Evolutionary conservation across 352 stramenopile genomes (phyloP).

Genomic region (Achlya hypogyna): DNA sequence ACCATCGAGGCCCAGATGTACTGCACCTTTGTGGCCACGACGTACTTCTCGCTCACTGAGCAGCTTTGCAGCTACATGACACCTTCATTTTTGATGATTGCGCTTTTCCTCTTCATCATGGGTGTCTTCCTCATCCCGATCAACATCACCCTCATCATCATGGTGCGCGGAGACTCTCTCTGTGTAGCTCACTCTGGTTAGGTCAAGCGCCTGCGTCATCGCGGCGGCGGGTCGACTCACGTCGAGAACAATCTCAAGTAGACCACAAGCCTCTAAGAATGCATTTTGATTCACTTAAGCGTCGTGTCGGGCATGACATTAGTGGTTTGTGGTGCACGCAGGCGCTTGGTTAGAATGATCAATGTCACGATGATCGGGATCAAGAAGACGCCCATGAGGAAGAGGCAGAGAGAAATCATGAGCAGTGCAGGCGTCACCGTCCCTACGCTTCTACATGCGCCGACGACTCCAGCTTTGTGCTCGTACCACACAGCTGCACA

Average conservation of each 20-base stretch:
- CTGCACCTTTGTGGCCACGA: slow-evolving; percentile 40
- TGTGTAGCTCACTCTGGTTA: not conserved
- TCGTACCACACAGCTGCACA: slow-evolving; percentile 31
- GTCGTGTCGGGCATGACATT: not conserved
- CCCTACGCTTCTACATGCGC: not conserved
- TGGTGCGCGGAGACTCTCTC: not conserved
- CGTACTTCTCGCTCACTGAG: slow-evolving; percentile 41
- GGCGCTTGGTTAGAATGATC: slow-evolving; percentile 33
- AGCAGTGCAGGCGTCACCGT: slow-evolving; percentile 53
- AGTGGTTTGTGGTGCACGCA: not conserved
- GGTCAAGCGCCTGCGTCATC: slow-evolving; percentile 7
- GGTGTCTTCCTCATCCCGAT: slow-evolving; percentile 57
- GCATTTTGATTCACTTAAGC: not conserved
- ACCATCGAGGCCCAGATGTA: slow-evolving; percentile 50
- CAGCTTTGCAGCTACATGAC: slow-evolving; percentile 50
- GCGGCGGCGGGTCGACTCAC: not conserved
- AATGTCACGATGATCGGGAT: slow-evolving; percentile 57
- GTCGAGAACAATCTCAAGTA: slow-evolving; percentile 4
- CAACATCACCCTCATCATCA: slow-evolving; percentile 60
- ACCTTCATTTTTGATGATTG: slow-evolving; percentile 62
- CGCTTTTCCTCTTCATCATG: slow-evolving; percentile 58
- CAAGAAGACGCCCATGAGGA: slow-evolving; percentile 52
- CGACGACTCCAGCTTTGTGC: not conserved
- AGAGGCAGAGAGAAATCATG: slow-evolving; percentile 68
- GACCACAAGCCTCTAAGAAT: not conserved